Conservation (phyloP, 805 yeast species). For the Ogataea angusta region DNA sequence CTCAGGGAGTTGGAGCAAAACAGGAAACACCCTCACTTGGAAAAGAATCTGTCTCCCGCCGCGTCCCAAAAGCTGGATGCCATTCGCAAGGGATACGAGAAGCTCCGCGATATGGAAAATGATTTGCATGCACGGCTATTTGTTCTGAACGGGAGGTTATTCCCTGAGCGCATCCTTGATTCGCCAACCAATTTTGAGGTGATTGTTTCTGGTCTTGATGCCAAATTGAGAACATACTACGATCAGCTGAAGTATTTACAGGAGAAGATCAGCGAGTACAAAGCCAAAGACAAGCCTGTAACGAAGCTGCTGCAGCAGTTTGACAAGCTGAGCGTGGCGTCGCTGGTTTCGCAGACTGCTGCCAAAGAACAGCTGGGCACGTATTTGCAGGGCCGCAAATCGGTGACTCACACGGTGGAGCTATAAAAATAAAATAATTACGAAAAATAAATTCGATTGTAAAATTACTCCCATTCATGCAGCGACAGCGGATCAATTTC, state of each 20-base stretch:
- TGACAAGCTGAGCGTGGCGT: conserved; percentile 14
- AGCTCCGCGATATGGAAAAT: conserved; percentile 14
- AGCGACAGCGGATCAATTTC: conserved; percentile 25
- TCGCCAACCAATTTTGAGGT: conserved; percentile 28
- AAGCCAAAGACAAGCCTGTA: background rate
- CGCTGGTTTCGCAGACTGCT: conserved; percentile 11
- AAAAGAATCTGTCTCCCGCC: conserved; percentile 22
- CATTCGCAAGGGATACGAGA: conserved; percentile 15
- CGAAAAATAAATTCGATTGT: background rate
- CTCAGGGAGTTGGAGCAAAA: conserved; percentile 1
- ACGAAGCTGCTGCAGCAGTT: background rate
- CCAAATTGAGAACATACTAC: conserved; percentile 19
- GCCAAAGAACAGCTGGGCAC: conserved; percentile 14
- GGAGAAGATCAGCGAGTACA: conserved; percentile 1
- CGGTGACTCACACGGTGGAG: background rate
- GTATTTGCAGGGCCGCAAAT: conserved; percentile 7
- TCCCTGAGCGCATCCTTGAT: conserved; percentile 30
- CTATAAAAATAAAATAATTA: background rate
- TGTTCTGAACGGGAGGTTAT: conserved; percentile 25
- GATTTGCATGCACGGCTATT: conserved; percentile 26
- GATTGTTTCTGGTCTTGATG: conserved; percentile 28
- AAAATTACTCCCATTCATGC: conserved; percentile 9
- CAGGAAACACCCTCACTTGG: background rate
- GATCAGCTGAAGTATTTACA: conserved; percentile 20
- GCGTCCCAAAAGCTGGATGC: conserved; percentile 16